These are phyloP conservation scores for Gossypium mustelinum DNA, from an alignment of 345 rosid species.

Conservation along the genomic window DNA sequence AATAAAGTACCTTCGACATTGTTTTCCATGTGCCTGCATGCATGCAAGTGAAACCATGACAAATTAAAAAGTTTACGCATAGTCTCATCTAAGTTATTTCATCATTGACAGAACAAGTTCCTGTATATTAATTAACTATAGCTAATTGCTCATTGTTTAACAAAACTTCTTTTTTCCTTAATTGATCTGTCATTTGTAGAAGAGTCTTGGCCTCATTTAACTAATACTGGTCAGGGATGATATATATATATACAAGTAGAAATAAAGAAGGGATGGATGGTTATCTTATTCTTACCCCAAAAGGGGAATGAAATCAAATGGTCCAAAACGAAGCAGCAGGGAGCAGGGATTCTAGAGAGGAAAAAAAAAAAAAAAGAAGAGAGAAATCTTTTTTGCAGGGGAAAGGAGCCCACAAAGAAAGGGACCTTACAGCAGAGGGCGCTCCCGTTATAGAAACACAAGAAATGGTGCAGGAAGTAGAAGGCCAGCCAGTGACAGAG, in stretches of 20 bases:
- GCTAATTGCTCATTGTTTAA: no score
- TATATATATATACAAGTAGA: background rate
- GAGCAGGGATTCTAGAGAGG: background rate
- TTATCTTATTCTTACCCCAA: background rate
- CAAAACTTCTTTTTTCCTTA: no score
- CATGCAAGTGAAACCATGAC: no score
- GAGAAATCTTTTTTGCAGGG: constrained; percentile 9
- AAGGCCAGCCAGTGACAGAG: background rate
- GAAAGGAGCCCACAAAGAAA: constrained; percentile 23
- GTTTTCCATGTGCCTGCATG: no score
- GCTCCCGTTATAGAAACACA: constrained; percentile 54
- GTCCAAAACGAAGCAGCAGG: constrained; percentile 9
- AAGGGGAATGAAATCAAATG: constrained; percentile 6
- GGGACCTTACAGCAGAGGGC: constrained; percentile 36
- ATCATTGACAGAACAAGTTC: no score
- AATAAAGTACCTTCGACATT: no score
- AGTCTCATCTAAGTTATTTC: no score
- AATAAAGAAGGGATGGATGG: background rate
- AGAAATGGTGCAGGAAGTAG: constrained; percentile 14
- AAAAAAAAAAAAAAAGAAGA: background rate
- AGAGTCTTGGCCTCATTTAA: no score
- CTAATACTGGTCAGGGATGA: no score
- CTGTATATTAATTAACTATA: no score
- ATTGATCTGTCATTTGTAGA: no score
- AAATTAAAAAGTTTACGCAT: no score